A percentile compares a stretch with the other conserved stretches of the same genome.
These are phyloP conservation scores for Colletotrichum truncatum DNA, from an alignment of 2,329 filamentous ascomycete genomes.

Conservation along the genomic window DNA sequence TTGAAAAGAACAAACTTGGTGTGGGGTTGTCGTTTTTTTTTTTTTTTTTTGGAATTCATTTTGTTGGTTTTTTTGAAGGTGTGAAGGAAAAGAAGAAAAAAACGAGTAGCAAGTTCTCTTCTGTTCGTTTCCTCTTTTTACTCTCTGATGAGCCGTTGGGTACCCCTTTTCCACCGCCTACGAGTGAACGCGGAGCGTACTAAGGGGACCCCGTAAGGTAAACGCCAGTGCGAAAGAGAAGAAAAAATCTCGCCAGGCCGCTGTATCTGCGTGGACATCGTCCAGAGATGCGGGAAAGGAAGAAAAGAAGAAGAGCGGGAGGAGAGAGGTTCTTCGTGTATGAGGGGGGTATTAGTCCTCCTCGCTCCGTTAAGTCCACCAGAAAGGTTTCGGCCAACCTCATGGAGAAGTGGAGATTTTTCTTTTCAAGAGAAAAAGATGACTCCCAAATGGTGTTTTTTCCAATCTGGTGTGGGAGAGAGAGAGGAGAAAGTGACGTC, in stretches of 20 bases:
- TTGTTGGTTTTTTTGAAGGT: conserved; percentile 4
- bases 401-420: conserved; percentile 58
- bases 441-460: conserved; percentile 55
- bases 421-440: conserved; percentile 34
- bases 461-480: conserved; percentile 62
- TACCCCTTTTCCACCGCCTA: conserved; percentile 10
- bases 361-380: conserved; percentile 52
- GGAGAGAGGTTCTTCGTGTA: conserved; percentile 37
- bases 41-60: neutral
- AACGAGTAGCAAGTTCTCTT: conserved; percentile 20
- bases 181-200: conserved; percentile 25
- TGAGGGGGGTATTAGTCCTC: conserved; percentile 45
- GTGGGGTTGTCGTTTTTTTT: conserved; percentile 18
- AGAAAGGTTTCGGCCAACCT: conserved; percentile 60
- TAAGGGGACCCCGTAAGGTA: conserved; percentile 16
- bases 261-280: conserved; percentile 10
- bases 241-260: conserved; percentile 5
- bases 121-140: neutral
- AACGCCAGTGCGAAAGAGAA: conserved; percentile 30
- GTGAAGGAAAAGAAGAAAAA: neutral
- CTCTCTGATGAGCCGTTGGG: conserved; percentile 23
- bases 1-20: conserved; percentile 23
- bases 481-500: conserved; percentile 41
- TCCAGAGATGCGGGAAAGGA: conserved; percentile 11
- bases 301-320: conserved; percentile 38